Evolutionary conservation across 108 stramenopile species (phyloP), one percentile per base, ranked within the genome.

Genomic region (Mayamaea pseudoterrestris): DNA sequence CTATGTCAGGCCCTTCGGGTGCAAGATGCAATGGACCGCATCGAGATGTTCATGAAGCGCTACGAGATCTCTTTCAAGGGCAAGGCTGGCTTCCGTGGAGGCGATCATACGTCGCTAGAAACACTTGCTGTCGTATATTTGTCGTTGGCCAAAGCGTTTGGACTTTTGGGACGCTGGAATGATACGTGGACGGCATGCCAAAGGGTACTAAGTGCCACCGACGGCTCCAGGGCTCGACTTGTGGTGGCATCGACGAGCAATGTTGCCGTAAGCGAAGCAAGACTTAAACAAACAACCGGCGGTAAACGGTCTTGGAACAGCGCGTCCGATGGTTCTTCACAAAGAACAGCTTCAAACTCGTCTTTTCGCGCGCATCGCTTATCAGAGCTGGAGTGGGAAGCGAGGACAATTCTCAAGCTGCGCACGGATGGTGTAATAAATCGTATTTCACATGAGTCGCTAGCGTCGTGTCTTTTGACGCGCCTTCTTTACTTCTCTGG

Each of bases 291-390:
- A 3, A 8, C 50, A 26, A 41, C 30, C 1, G 63, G 53, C 36
- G 66, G 75, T 35, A 77, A 73, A 48, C 60, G 63, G 21, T 55
- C 56, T 21, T 74, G 72, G 67, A 83, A 42, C n/a, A 51, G 37
- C 5, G 50, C 6, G 14, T 21, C 21, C 12, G 21, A 36, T 13
- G 24, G 44, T 26, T 50, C 41, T 27, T 37, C 39, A 35, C 29
- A 14, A 47, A 53, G 88, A 45, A 55, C 55, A 27, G 58, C 65
- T 57, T 90, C 88, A 5, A 90, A 90, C 49, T 22, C 49, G 20
- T 27, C 79, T n/a, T 90, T 74, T 65, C 80, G 88, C 12, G 45
- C 41, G 8, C 88, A 90, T 65, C 67, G 82, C 18, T 48, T 80
- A n/a, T 44, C 63, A 2, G 83, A 85, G 56, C 45, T 84, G 35